Base-by-base conservation (phyloP, 768 basidiomycete species). In the Cystofilobasidium capitatum region DNA sequence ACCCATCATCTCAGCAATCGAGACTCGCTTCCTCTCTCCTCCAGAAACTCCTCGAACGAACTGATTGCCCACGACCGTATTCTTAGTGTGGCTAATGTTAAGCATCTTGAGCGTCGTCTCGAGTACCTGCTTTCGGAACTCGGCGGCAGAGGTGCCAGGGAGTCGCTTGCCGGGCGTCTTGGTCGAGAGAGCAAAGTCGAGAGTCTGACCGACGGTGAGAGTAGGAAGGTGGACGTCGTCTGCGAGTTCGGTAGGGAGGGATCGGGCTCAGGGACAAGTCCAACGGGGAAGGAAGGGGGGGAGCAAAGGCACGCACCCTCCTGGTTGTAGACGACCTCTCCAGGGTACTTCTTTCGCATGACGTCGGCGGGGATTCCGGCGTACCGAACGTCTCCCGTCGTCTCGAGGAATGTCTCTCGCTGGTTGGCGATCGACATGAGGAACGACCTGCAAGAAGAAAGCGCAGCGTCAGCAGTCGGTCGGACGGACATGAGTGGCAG, bases 141-240 rank as follows among this genome's bases (percentile, higher is more conserved):
- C 71, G 12, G 44, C 17, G 5, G 68, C 20, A 3, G 71, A 72
- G 24, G 66, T 63, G 44, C 60, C 66, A 3, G 66, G 66, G 9
- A 82, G 69, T 36, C 86, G 83, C 3, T 76, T 77, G 35, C 79
- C 83, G 3, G 90, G 89, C 5, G 83, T 83, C 31, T 89, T 85
- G 22, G 83, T 85, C 0, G 74, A 71, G 9, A 80, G 75, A 3
- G 84, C 83, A 71, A 85, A 85, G 8, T 76, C 79, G 36, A 96
- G 80, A 0, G 78, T 79, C 66, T 80, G 76, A 14, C 74, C 75
- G 69, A 79, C 79, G 14, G 77, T 78, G 33, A 94, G 81, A 13
- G 87, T 88, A 7, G 90, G 87, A 71, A 91, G 88, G 74, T 91
- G 89, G 1, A 88, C 79, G 74, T 93, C 89, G 72, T 91, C 89